Percentiles rank a stretch among this genome's conserved stretches.
phyloP scores from a whole-genome alignment of 73 alveolate species.

The Paramecium bursaria region DNA sequence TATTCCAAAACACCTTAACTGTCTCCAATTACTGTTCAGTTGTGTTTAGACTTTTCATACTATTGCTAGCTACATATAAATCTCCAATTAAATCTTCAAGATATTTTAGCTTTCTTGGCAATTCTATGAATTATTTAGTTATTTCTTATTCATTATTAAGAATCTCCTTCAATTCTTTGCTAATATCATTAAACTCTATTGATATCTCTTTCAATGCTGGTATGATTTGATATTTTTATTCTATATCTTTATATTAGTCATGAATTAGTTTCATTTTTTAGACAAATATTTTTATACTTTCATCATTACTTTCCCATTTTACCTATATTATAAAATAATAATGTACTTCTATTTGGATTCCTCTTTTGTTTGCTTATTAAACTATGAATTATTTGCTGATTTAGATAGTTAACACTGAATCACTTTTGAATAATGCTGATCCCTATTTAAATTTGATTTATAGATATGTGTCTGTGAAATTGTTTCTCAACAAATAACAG shows the following conservation, averaged over 20 bases:
- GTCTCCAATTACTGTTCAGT: no score
- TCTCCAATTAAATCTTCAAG: slow-evolving; percentile 37
- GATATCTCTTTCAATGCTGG: slow-evolving; percentile 46
- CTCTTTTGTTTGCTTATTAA: slow-evolving; percentile 36
- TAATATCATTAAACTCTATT: slow-evolving; percentile 8
- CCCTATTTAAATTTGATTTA: slow-evolving; percentile 44
- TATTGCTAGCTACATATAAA: slow-evolving; percentile 8
- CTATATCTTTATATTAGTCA: neutral
- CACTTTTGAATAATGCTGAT: slow-evolving; percentile 31
- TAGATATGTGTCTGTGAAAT: slow-evolving; percentile 8
- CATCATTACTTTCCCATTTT: slow-evolving; percentile 43
- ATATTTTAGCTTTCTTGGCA: slow-evolving; percentile 28
- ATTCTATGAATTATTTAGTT: neutral
- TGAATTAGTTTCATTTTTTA: neutral
- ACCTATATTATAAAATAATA: no score
- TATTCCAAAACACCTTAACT: no score
- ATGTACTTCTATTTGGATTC: slow-evolving; percentile 20
- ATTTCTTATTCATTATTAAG: slow-evolving; percentile 2
- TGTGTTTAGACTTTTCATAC: neutral
- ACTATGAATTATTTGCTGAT: neutral
- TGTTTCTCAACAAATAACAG: slow-evolving; percentile 37
- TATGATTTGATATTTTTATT: slow-evolving; percentile 43
- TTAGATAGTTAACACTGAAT: slow-evolving; percentile 14
- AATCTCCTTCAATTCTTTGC: slow-evolving; percentile 30
- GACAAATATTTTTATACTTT: neutral